Evolutionary conservation across 495 filamentous ascomycete genomes (phyloP).

Genomic region (Aspergillus heteromorphus): DNA sequence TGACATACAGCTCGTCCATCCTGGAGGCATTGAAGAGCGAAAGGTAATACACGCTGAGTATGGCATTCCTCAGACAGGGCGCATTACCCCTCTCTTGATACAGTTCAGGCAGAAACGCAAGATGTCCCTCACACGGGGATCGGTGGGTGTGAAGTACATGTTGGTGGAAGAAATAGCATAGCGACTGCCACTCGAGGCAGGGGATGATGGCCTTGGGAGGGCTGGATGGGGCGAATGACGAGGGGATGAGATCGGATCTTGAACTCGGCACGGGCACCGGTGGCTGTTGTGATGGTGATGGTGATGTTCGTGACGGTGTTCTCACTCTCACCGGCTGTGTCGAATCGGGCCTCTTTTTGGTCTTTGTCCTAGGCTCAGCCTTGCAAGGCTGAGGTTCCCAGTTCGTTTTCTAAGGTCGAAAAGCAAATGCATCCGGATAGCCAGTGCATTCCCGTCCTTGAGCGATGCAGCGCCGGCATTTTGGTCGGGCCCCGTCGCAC

Average conservation of each 20-base stretch:
- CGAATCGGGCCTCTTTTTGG: no score
- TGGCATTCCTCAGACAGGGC: neutral
- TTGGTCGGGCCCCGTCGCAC: neutral
- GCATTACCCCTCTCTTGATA: neutral
- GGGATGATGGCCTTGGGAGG: neutral
- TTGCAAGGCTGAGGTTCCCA: neutral
- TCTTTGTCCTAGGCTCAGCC: neutral
- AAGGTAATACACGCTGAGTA: slow-evolving; percentile 2
- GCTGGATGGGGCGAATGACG: neutral
- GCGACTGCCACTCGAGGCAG: neutral
- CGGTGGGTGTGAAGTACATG: neutral
- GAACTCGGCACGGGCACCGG: no score
- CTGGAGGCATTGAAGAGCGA: neutral
- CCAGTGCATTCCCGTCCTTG: neutral
- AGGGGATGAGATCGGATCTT: neutral
- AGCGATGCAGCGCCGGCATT: neutral
- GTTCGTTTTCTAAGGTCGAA: neutral
- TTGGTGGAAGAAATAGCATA: slow-evolving; percentile 1
- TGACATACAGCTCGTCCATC: neutral
- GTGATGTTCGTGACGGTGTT: no score
- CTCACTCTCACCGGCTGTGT: no score
- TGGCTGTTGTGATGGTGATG: neutral
- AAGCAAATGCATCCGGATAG: slow-evolving; percentile 1
- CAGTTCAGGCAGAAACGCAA: slow-evolving; percentile 2
- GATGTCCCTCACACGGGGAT: slow-evolving; percentile 1